phyloP scores from a whole-genome alignment of 2,329 filamentous ascomycete genomes.

The Plenodomus biglobosus region DNA sequence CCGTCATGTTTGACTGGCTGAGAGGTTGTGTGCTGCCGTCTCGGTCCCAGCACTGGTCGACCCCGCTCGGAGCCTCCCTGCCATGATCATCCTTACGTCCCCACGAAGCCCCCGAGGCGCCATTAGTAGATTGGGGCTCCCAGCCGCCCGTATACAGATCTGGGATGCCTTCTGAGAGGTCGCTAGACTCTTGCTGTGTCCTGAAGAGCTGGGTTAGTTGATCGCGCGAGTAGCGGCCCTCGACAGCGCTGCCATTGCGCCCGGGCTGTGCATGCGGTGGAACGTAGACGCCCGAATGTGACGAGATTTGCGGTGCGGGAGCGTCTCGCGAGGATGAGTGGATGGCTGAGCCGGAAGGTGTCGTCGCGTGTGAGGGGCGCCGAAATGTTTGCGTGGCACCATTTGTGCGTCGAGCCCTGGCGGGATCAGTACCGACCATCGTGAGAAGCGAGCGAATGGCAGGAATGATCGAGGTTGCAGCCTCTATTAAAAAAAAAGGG shows the following conservation, averaged over 20 bases:
- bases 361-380: conserved; percentile 62
- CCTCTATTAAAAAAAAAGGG: conserved; percentile 1
- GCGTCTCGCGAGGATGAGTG: conserved; percentile 34
- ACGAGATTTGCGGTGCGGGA: conserved; percentile 34
- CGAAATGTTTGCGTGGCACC: conserved; percentile 69
- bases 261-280: conserved; percentile 62
- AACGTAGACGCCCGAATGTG: conserved; percentile 57
- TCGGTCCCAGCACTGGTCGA: conserved; percentile 90
- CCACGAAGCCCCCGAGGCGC: conserved; percentile 63
- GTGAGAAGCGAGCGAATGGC: conserved; percentile 14
- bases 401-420: conserved; percentile 65
- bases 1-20: conserved; percentile 69
- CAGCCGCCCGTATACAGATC: conserved; percentile 73
- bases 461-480: background rate
- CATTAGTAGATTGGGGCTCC: conserved; percentile 74
- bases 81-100: conserved; percentile 71
- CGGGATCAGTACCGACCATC: conserved; percentile 17
- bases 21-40: conserved; percentile 71
- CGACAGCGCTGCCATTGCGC: conserved; percentile 58
- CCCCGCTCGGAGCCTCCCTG: conserved; percentile 73
- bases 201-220: conserved; percentile 76
- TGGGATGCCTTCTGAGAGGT: conserved; percentile 62
- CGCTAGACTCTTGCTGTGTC: conserved; percentile 56
- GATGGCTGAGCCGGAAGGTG: conserved; percentile 48
- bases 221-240: conserved; percentile 73